Base-by-base conservation (phyloP, 2,329 filamentous ascomycete species). In the Clonostachys chloroleuca region DNA sequence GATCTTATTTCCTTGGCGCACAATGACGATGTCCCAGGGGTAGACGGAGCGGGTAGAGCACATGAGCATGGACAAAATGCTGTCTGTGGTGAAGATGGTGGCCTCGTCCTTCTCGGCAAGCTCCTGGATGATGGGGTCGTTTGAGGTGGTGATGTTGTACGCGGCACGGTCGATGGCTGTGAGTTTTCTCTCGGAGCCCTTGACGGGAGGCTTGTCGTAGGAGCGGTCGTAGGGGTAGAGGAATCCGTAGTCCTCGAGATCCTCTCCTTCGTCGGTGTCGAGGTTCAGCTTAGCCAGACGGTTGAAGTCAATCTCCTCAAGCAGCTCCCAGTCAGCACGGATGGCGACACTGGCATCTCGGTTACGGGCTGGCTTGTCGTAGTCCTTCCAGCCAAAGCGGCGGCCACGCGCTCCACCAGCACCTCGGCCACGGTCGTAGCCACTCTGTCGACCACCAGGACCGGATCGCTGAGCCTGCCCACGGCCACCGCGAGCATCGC, bases 231-330 rank as follows among this genome's bases (percentile, higher is more conserved):
- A 99, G 81, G 94, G 90, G 83, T 97, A 92, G 47, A 99, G 80
- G 84, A 97, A 99, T 55, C 94, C 94, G 68, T 96, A 97, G 69
- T 83, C 85, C 58, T 96, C 92, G 52, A 99, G 73, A 63, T 99
- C 94, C 73, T 99, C 94, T 62, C 94, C 94, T 45, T 95, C 90
- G 57, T 92, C 89, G 14, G 91, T 86, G 60, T 97, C 94, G 52
- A 99, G 81, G 74, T 96, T 99, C 61, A 99, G 81, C 81, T 99
- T 99, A 58, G 83, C 80, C 57, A 99, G 81, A 56, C 94, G 87
- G 75, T 90, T 92, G 75, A 95, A 99, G 70, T 99, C 94, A 67
- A 99, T 96, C 79, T 99, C 94, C 74, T 99, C 94, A 60, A 96
- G 77, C 73, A 99, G 81, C 63, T 84, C 81, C 94, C 94, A 99